A percentile compares a stretch with the other conserved stretches of the same genome.
These are phyloP conservation scores for Trametes villosa DNA, from an alignment of 768 basidiomycete species.

Conservation along the genomic window DNA sequence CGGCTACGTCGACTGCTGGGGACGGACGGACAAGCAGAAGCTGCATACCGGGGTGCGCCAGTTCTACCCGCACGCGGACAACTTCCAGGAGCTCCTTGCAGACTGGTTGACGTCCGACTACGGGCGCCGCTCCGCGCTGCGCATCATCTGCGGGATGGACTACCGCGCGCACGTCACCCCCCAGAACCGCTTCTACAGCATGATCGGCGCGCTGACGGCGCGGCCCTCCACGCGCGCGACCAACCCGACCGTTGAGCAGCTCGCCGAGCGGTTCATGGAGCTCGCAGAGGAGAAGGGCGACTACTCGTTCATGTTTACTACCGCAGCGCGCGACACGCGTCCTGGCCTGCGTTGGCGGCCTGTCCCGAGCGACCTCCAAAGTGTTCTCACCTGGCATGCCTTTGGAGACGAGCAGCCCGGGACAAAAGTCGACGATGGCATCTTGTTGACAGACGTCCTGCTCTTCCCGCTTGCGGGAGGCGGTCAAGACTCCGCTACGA, in stretches of 20 bases:
- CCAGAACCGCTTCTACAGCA: slow-evolving; percentile 26
- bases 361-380: background rate
- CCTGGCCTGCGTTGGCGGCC: slow-evolving; percentile 20
- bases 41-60: slow-evolving; percentile 2
- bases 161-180: slow-evolving; percentile 7
- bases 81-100: slow-evolving; percentile 22
- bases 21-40: background rate
- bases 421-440: background rate
- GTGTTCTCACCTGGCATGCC: slow-evolving; percentile 8
- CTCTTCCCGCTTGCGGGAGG: background rate
- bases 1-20: slow-evolving; percentile 8
- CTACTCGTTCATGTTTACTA: slow-evolving; percentile 28
- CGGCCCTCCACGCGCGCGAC: slow-evolving; percentile 17
- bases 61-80: slow-evolving; percentile 20
- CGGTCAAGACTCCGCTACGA: no score
- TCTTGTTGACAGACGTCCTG: slow-evolving; percentile 2
- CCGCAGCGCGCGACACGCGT: slow-evolving; percentile 11
- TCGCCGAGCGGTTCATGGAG: slow-evolving; percentile 25
- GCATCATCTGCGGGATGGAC: slow-evolving; percentile 20
- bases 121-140: slow-evolving; percentile 21
- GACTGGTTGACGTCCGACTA: slow-evolving; percentile 17
- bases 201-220: slow-evolving; percentile 25
- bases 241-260: slow-evolving; percentile 19
- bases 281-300: slow-evolving; percentile 28
- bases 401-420: slow-evolving; percentile 1